phyloP scores from a whole-genome alignment of 2,329 filamentous ascomycete genomes.

The Esteya vermicola region DNA sequence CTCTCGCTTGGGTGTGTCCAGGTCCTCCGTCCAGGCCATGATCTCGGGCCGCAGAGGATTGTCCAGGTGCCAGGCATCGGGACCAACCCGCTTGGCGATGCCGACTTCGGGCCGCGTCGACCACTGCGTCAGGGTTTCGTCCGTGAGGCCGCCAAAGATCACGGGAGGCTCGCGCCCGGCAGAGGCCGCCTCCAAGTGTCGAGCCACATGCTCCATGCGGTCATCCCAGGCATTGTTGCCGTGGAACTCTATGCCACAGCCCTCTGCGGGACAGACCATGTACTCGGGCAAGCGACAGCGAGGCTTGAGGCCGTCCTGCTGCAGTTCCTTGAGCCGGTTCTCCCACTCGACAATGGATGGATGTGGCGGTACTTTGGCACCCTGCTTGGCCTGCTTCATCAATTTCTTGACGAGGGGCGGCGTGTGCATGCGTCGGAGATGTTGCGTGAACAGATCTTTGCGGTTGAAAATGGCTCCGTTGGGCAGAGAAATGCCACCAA shows the following conservation, averaged over 20 bases:
- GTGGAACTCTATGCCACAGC: conserved; percentile 46
- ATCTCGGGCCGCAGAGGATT: conserved; percentile 12
- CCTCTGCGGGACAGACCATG: conserved; percentile 45
- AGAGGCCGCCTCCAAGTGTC: conserved; percentile 53
- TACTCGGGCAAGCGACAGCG: conserved; percentile 46
- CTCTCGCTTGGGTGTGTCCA: too few species aligned
- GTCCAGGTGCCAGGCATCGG: conserved; percentile 10
- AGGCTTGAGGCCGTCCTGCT: conserved; percentile 42
- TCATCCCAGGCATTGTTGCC: conserved; percentile 60
- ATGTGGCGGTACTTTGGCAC: conserved; percentile 16
- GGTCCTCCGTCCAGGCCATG: conserved; percentile 6
- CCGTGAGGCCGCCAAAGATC: conserved; percentile 23
- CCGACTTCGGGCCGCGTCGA: conserved; percentile 21
- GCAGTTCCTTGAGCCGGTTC: conserved; percentile 38
- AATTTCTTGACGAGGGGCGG: conserved; percentile 27
- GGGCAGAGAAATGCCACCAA: conserved; percentile 17
- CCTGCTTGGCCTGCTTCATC: conserved; percentile 19
- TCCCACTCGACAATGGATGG: conserved; percentile 26
- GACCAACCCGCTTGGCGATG: conserved; percentile 18
- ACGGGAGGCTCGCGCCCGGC: conserved; percentile 18
- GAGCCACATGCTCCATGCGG: conserved; percentile 75
- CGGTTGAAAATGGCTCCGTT: conserved; percentile 67
- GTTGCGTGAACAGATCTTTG: conserved; percentile 84
- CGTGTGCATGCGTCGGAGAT: conserved; percentile 74
- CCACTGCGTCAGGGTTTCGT: conserved; percentile 26